Evolutionary conservation across 129 eudicot genomes (phyloP), one percentile per base, ranked within the genome.

Genomic region (Heracleum sosnowskyi): DNA sequence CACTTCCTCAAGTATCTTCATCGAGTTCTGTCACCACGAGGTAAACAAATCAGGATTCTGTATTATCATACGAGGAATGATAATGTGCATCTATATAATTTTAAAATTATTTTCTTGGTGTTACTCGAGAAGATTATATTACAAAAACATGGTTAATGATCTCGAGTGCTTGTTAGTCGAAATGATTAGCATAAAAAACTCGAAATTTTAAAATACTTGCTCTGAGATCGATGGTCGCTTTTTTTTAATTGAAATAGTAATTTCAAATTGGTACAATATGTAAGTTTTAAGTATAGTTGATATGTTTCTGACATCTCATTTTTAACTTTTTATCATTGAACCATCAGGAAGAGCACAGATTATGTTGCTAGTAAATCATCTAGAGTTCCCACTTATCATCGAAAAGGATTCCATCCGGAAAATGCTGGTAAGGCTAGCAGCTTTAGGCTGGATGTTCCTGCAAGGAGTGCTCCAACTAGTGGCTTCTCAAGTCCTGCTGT

Each of bases 381-480:
- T 33, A 89, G 78, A 80, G 53, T 83, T 47, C 84, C 91, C 81
- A 84, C 91, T 16, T 91, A 87, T 83, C 85, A 63, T n/a, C 86
- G 90, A 11, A 87, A 81, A 77, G 84, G 89, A 45, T 78, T 78
- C 69, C 84, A 86, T 55, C 76, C 75, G 20, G 84, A 81, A 9
- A 84, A 86, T 40, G 82, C 85, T 53, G 87, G 87, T 47, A 78
- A 79, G 33, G 79, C 45, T 74, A 41, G 69, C 39, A 76, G 31
- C 79, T 86, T 91, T 71, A 88, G 92, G 47, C 81, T 81, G 69
- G 81, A 82, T 84, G 86, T 86, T 86, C 87, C 93, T 55, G 81
- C 86, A 57, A 74, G 89, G 77, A 91, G 98, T 86, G 97, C 96
- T 63, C 98, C 98, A n/a, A 10, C 88, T 16, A 91, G 89, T 81